Conservation (phyloP, 2,329 filamentous ascomycete species). For the Fusarium beomiforme region DNA sequence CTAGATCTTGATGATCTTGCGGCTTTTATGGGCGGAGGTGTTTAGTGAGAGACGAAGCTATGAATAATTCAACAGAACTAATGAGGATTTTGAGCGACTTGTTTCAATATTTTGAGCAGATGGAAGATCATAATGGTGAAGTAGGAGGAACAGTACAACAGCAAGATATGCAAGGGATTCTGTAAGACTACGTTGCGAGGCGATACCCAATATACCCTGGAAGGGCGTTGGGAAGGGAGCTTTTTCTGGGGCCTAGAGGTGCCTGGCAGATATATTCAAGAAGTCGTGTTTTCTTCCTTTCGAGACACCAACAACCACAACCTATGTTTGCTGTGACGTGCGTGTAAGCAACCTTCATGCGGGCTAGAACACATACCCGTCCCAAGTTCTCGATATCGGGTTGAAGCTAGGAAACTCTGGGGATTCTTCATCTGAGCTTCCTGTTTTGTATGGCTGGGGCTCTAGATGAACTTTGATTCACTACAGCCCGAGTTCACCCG, state of each 20-base stretch:
- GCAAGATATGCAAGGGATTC: slow-evolving; percentile 3
- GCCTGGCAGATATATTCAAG: slow-evolving; percentile 9
- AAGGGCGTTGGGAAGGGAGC: slow-evolving; percentile 42
- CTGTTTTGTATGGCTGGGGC: neutral
- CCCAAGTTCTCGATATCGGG: neutral
- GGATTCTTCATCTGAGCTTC: neutral
- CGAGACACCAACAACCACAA: neutral
- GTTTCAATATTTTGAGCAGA: neutral
- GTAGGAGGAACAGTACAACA: neutral
- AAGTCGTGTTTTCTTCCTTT: slow-evolving; percentile 8
- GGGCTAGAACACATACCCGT: neutral
- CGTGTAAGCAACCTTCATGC: neutral
- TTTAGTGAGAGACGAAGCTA: slow-evolving; percentile 49
- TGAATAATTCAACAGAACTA: neutral
- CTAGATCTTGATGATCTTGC: slow-evolving; percentile 69
- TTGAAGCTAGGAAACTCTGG: neutral
- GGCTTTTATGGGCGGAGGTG: slow-evolving; percentile 70
- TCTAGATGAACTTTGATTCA: neutral
- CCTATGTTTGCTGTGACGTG: neutral
- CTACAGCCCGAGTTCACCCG: neutral
- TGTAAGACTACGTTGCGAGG: slow-evolving; percentile 38
- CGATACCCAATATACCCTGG: slow-evolving; percentile 45
- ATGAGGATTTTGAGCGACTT: slow-evolving; percentile 18
- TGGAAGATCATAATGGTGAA: slow-evolving; percentile 16
- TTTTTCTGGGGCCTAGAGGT: slow-evolving; percentile 24